Conservation (phyloP, 352 stramenopile genomes). For the Globisporangium nodosum region DNA sequence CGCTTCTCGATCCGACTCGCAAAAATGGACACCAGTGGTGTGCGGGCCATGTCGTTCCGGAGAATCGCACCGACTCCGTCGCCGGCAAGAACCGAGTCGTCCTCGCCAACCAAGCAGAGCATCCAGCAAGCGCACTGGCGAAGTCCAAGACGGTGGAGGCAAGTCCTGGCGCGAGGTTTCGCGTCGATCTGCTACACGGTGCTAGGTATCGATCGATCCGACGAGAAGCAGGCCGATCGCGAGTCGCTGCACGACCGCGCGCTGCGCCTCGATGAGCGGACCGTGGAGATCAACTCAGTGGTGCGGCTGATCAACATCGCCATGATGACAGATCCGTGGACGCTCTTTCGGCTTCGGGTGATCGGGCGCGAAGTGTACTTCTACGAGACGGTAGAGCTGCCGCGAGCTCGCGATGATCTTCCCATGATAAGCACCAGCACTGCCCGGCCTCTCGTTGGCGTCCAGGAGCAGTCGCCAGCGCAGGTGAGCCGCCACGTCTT, state of each 20-base stretch:
- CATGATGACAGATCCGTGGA: conserved; percentile 44
- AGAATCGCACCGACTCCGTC: not conserved
- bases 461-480: not conserved
- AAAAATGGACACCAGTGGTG: not conserved
- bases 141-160: not conserved
- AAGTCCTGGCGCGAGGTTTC: not conserved
- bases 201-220: conserved; percentile 7
- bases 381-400: conserved; percentile 13
- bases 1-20: conserved; percentile 6
- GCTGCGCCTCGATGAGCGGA: conserved; percentile 13
- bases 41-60: too few relatives aligned
- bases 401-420: not conserved
- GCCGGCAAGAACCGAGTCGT: not conserved
- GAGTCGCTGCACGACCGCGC: conserved; percentile 6
- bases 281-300: conserved; percentile 18
- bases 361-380: conserved; percentile 26
- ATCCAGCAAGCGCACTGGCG: not conserved
- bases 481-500: conserved; percentile 9
- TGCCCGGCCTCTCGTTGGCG: not conserved
- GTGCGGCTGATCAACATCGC: conserved; percentile 35
- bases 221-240: conserved; percentile 2
- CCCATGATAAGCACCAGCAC: not conserved
- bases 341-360: conserved; percentile 21
- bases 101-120: not conserved
- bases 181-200: not conserved